phyloP scores from a whole-genome alignment of 2,329 filamentous ascomycete species.

The Fulvia fulva region DNA sequence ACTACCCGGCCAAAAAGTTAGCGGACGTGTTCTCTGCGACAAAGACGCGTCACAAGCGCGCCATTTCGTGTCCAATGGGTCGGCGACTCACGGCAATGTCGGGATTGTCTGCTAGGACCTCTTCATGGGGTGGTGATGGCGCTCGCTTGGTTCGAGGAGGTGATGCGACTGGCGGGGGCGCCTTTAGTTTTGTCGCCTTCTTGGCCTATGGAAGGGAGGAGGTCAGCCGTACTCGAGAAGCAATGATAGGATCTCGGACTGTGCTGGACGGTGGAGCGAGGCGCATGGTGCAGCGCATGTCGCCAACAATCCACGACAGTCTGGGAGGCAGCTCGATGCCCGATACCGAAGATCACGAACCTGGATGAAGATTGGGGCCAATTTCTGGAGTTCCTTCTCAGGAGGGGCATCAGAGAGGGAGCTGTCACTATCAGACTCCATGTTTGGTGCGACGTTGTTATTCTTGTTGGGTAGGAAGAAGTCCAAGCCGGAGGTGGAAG shows the following conservation, averaged over 20 bases:
- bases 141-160: conserved; percentile 60
- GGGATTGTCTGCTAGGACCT: conserved; percentile 81
- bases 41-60: conserved; percentile 30
- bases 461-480: conserved; percentile 17
- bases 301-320: no score
- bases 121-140: conserved; percentile 86
- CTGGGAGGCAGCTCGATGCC: no score
- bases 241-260: no score
- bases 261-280: no score
- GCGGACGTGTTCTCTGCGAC: conserved; percentile 22
- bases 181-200: conserved; percentile 40
- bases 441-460: conserved; percentile 38
- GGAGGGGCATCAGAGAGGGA: conserved; percentile 55
- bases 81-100: conserved; percentile 77
- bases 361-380: conserved; percentile 36
- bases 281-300: no score
- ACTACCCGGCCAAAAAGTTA: conserved; percentile 58
- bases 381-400: conserved; percentile 51
- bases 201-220: no score
- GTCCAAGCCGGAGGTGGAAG: conserved; percentile 1
- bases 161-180: conserved; percentile 42
- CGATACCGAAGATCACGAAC: no score
- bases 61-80: conserved; percentile 24
- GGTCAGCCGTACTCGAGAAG: no score
- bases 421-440: conserved; percentile 51